Conservation (phyloP, 2,329 filamentous ascomycete species). For the Aspergillus bombycis region DNA sequence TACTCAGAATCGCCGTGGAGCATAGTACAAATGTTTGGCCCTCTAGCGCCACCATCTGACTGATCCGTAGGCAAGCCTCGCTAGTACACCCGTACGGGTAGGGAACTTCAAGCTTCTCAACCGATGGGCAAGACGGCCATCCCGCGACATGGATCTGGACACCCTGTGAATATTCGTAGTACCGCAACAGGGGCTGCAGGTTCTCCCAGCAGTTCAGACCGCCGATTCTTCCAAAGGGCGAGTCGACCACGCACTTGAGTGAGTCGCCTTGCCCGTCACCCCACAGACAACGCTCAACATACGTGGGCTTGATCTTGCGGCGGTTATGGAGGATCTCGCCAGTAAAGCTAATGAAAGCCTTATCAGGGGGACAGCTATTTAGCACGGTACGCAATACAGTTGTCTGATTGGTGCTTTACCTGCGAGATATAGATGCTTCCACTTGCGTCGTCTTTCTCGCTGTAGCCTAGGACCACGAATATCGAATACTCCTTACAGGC, state of each 20-base stretch:
- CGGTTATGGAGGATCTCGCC: neutral
- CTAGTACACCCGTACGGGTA: conserved; percentile 7
- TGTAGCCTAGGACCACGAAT: too few species aligned
- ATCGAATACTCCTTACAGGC: too few species aligned
- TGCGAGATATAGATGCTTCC: too few species aligned
- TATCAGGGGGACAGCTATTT: too few species aligned
- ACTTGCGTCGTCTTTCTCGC: too few species aligned
- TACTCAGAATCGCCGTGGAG: neutral
- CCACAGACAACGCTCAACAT: neutral
- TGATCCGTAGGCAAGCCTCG: conserved; percentile 17
- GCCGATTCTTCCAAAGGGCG: neutral
- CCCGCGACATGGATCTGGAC: neutral
- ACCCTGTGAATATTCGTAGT: neutral
- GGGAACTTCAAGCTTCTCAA: conserved; percentile 6
- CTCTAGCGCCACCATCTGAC: conserved; percentile 50
- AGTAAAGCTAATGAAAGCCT: neutral
- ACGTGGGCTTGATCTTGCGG: neutral
- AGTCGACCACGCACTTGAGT: neutral
- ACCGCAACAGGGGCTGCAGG: neutral
- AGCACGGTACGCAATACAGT: too few species aligned
- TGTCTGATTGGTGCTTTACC: too few species aligned
- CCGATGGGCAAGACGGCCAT: neutral
- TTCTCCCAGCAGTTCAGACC: neutral
- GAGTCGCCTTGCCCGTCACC: neutral
- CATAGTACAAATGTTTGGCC: conserved; percentile 46